Base-by-base conservation (phyloP, 129 eudicot genomes). In the Scalesia atractyloides region DNA sequence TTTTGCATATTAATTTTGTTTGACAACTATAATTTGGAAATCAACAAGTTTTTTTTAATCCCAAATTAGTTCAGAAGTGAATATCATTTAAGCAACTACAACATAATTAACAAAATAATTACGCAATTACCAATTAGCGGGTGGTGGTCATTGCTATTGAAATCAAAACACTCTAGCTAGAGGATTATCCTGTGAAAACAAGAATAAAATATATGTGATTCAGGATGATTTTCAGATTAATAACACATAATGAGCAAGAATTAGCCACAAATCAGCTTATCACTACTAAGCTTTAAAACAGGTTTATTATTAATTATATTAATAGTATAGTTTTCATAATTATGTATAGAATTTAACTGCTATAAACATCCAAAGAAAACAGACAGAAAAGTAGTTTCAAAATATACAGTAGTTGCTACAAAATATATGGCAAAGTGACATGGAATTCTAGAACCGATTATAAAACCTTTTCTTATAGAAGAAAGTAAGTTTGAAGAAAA, bases 151-250 rank as follows among this genome's bases (percentile, higher is more conserved):
- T 53, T 80, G 75, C 50, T 83, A 53, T 90, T 90, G 78, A 95
- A 95, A 85, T 95, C 97, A 66, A 95, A 88, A 78, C 99, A 95
- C 87, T 95, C 93, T 73, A 43, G 86, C 49, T 37, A 90, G 65
- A 66, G 96, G 99, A 53, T 84, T 94, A 46, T 79, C 97, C 97
- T 94, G 84, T 75, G 80, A n/a, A 66, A 37, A 34, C 34, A 14
- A 62, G 49, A 51, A 51, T 2, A 13, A 63, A 26, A 9, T 9
- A 17, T 52, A 54, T 19, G 30, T 19, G 19, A 52, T 3, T 19
- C 30, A 54, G 34, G 14, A 77, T 47, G 56, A 11, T 36, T 69
- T 77, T 61, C 69, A 68, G 20, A 20, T 76, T 5, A 46, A 66
- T 41, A 52, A 57, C 36, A 39, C 22, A 34, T 60, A 46, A 41